These are phyloP conservation scores for Kwoniella sp. DNA, from an alignment of 768 basidiomycete species.

Conservation along the genomic window DNA sequence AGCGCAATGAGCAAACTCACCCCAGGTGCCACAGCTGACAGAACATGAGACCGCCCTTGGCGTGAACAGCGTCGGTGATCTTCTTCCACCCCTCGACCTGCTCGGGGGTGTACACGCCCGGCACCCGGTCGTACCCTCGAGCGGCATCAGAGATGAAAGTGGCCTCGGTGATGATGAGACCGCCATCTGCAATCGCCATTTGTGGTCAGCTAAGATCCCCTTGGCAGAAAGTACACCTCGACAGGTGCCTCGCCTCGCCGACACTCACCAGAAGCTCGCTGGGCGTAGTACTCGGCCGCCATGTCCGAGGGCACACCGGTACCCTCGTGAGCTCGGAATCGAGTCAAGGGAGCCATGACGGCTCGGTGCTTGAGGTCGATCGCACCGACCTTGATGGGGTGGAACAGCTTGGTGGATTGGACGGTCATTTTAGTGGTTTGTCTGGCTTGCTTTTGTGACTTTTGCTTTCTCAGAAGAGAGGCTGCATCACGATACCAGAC, in stretches of 20 bases:
- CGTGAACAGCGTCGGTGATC: conserved; percentile 61
- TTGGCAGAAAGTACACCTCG: neutral
- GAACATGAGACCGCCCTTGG: conserved; percentile 57
- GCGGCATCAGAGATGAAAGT: conserved; percentile 19
- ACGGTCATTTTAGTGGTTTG: conserved; percentile 7
- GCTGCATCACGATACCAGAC: too few relatives aligned
- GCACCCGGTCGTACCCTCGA: conserved; percentile 13
- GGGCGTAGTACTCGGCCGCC: conserved; percentile 36
- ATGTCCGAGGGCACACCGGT: conserved; percentile 23
- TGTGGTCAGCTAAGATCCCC: neutral
- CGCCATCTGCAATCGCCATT: conserved; percentile 16
- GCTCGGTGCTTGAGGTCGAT: conserved; percentile 26
- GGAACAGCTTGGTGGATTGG: conserved; percentile 11
- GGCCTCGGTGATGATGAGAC: conserved; percentile 43
- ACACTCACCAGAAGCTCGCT: conserved; percentile 36
- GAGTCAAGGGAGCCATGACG: conserved; percentile 39
- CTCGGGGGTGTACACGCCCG: conserved; percentile 33
- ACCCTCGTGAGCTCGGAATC: conserved; percentile 25
- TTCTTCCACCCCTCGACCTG: conserved; percentile 61
- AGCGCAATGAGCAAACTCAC: conserved; percentile 40
- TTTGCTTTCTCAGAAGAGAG: too few relatives aligned
- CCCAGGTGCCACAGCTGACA: conserved; percentile 62
- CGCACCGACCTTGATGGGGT: conserved; percentile 11
- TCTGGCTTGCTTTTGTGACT: too few relatives aligned
- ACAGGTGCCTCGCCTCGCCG: neutral